Conservation (phyloP, 2,329 filamentous ascomycete species). For the Phyllosticta paracitricarpa region DNA sequence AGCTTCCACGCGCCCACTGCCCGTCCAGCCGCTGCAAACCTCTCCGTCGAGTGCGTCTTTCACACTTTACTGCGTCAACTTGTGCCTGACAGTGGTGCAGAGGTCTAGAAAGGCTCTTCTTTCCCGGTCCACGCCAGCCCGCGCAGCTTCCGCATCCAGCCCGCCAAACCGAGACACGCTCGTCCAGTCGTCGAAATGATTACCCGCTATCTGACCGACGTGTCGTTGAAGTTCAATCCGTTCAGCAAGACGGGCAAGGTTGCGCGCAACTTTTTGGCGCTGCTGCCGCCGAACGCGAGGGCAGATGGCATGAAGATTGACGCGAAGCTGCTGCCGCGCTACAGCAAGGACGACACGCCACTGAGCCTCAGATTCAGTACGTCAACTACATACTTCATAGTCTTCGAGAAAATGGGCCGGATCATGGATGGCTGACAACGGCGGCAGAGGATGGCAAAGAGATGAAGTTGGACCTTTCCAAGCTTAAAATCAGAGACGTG, state of each 20-base stretch:
- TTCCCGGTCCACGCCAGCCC: neutral
- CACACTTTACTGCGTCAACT: neutral
- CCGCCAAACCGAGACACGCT: neutral
- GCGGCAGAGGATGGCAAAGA: constrained; percentile 80
- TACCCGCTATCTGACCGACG: constrained; percentile 74
- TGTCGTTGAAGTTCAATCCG: constrained; percentile 83
- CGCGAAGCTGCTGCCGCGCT: constrained; percentile 62
- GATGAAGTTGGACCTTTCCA: constrained; percentile 70
- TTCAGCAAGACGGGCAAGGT: constrained; percentile 73
- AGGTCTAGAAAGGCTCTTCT: neutral
- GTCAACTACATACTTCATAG: constrained; percentile 15
- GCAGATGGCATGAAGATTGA: constrained; percentile 64
- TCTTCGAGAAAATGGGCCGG: neutral
- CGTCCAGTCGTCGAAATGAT: constrained; percentile 51
- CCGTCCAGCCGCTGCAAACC: neutral
- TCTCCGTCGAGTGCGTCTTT: neutral
- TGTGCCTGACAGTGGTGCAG: neutral
- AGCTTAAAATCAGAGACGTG: constrained; percentile 74
- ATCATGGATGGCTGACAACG: neutral
- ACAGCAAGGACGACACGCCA: constrained; percentile 56
- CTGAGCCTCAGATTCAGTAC: constrained; percentile 80
- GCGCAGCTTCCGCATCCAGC: neutral
- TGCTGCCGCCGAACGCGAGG: constrained; percentile 71
- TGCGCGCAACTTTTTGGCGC: constrained; percentile 77
- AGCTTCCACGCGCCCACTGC: neutral